Evolutionary conservation across 2,329 filamentous ascomycete genomes (phyloP).

Genomic region (Paracoccidioides brasiliensis): DNA sequence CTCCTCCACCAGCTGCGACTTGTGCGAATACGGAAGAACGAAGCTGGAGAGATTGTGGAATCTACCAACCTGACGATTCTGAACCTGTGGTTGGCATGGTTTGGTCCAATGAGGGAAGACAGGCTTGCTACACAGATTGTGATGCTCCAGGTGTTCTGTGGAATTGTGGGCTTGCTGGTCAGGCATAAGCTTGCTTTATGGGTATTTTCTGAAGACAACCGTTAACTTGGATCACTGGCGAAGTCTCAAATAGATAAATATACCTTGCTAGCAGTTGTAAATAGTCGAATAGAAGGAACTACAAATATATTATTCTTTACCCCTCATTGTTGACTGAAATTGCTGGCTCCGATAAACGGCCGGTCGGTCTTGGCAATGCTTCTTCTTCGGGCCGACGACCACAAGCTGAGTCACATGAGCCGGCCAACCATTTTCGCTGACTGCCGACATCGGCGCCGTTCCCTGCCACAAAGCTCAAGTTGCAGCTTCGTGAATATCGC

Average conservation of each 20-base stretch:
- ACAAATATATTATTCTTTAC: not conserved
- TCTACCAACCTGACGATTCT: conserved; percentile 85
- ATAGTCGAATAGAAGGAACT: not conserved
- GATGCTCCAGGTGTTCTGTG: conserved; percentile 60
- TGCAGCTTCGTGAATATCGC: not conserved
- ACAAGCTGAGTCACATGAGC: not conserved
- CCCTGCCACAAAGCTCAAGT: not conserved
- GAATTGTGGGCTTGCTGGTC: conserved; percentile 71
- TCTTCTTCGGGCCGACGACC: not conserved
- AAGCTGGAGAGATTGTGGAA: conserved; percentile 58
- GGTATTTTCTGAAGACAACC: conserved; percentile 83
- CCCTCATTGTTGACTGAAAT: not conserved
- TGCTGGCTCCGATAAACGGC: conserved; percentile 5
- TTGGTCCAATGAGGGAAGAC: conserved; percentile 82
- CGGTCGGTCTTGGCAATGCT: not conserved
- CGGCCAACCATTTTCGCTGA: conserved; percentile 24
- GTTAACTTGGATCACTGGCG: conserved; percentile 17
- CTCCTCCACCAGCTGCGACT: conserved; percentile 56
- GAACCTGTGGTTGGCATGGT: conserved; percentile 93
- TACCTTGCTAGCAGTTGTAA: not conserved
- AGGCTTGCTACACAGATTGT: conserved; percentile 67
- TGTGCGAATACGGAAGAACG: conserved; percentile 53
- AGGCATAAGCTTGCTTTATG: conserved; percentile 75
- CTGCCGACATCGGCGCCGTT: conserved; percentile 25
- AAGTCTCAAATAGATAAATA: conserved; percentile 5